phyloP scores from a whole-genome alignment of 192 early-diverging fungal species.

The Coemansia furcata region DNA sequence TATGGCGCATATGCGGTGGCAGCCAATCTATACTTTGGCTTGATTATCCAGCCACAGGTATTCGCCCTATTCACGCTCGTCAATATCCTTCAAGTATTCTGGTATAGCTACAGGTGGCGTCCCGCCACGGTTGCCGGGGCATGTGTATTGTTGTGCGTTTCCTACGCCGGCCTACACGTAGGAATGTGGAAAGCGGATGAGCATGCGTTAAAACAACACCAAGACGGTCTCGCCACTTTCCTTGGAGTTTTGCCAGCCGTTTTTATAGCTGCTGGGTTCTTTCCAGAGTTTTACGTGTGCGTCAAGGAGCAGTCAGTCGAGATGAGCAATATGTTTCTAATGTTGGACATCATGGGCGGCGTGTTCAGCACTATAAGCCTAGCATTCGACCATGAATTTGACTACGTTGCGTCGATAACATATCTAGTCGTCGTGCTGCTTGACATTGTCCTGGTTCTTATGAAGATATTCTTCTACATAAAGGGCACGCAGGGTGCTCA shows the following conservation, averaged over 20 bases:
- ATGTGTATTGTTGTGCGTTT: constrained; percentile 19
- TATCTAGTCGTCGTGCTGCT: constrained; percentile 48
- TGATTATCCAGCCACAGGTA: constrained; percentile 50
- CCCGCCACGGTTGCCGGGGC: background rate
- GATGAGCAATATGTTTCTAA: constrained; percentile 49
- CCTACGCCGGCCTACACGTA: constrained; percentile 39
- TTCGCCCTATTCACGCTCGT: constrained; percentile 45
- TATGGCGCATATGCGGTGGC: constrained; percentile 46
- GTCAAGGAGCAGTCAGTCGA: constrained; percentile 48
- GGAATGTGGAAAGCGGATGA: constrained; percentile 44
- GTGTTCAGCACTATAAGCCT: constrained; percentile 50
- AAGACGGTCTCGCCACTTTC: constrained; percentile 25
- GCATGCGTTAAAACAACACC: constrained; percentile 18
- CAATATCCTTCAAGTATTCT: constrained; percentile 48
- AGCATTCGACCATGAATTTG: constrained; percentile 46
- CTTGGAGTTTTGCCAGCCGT: constrained; percentile 47
- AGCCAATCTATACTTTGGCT: constrained; percentile 32
- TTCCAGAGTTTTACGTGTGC: constrained; percentile 49
- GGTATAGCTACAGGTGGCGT: constrained; percentile 38
- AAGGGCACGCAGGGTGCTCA: constrained; percentile 30
- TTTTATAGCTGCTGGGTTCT: constrained; percentile 45
- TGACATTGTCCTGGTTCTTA: constrained; percentile 33
- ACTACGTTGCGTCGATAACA: constrained; percentile 51
- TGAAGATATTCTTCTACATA: constrained; percentile 44
- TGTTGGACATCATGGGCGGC: constrained; percentile 41